Conservation (phyloP, 1,139 yeast species). For the Taphrina wiesneri region DNA sequence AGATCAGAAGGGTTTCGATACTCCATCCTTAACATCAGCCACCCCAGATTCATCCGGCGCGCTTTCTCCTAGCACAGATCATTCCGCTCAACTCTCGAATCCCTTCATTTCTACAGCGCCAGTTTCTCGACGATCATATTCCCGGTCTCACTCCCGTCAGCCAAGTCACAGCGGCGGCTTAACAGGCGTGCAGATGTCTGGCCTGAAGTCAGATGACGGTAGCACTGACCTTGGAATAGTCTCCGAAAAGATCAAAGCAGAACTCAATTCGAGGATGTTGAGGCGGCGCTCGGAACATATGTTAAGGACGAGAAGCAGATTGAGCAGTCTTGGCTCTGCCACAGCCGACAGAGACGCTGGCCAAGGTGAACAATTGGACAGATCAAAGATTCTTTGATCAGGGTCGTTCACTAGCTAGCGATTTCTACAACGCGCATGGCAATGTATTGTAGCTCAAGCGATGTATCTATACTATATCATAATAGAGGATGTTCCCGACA, state of each 20-base stretch:
- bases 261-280: slow-evolving; percentile 2
- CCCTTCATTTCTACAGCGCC: slow-evolving; percentile 30
- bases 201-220: slow-evolving; percentile 11
- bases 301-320: neutral
- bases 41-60: slow-evolving; percentile 22
- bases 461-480: neutral
- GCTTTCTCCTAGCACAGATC: slow-evolving; percentile 2
- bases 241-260: slow-evolving; percentile 20
- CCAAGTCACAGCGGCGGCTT: slow-evolving; percentile 12
- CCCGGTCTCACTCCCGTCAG: slow-evolving; percentile 24
- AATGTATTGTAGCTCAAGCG: neutral
- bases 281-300: slow-evolving; percentile 17
- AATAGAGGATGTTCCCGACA: neutral
- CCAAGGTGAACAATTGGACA: neutral
- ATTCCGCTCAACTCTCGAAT: slow-evolving; percentile 4
- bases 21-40: slow-evolving; percentile 1
- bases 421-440: neutral
- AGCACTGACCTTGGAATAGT: slow-evolving; percentile 12
- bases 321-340: neutral
- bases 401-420: neutral
- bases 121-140: slow-evolving; percentile 16
- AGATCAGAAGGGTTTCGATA: slow-evolving; percentile 20
- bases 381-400: neutral
- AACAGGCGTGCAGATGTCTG: slow-evolving; percentile 21
- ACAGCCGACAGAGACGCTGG: neutral